Evolutionary conservation across 306 rosid genomes (phyloP).

Genomic region (Casuarina equisetifolia): DNA sequence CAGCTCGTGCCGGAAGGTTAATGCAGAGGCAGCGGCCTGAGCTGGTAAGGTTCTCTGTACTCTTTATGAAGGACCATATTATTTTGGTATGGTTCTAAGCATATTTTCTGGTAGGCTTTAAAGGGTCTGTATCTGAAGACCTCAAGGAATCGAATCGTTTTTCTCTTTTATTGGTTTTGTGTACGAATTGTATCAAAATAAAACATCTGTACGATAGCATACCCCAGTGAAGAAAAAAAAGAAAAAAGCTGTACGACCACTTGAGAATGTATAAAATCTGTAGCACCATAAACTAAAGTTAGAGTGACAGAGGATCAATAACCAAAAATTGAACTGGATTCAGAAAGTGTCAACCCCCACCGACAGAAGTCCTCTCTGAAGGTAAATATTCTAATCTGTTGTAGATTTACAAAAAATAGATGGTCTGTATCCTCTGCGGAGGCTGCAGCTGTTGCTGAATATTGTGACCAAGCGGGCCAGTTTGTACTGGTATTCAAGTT

Average conservation of each 20-base stretch:
- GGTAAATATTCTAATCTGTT: too few species aligned
- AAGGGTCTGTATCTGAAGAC: slow-evolving; percentile 1
- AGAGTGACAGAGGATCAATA: not conserved
- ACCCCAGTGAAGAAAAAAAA: not conserved
- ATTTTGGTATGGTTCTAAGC: not conserved
- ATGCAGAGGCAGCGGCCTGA: slow-evolving; percentile 70
- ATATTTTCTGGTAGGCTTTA: not conserved
- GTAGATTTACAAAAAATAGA: not conserved
- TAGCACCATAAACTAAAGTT: slow-evolving; percentile 1
- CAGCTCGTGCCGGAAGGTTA: slow-evolving; percentile 76
- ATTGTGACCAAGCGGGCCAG: not conserved
- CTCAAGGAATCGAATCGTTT: not conserved
- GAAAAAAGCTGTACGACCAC: not conserved
- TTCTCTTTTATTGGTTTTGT: not conserved
- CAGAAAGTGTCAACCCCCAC: too few species aligned
- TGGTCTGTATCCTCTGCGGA: not conserved
- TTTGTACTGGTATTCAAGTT: not conserved
- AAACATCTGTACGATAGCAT: not conserved
- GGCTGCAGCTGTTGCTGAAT: not conserved
- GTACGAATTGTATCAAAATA: not conserved
- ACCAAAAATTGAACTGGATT: not conserved
- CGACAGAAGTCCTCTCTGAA: too few species aligned
- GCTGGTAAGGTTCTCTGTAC: slow-evolving; percentile 48
- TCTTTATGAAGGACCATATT: not conserved
- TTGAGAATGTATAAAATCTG: not conserved